Percentiles rank a stretch among this genome's conserved stretches.
These are phyloP conservation scores for Populus hybrid DNA, from an alignment of 441 rosid species.

Conservation along the genomic window DNA sequence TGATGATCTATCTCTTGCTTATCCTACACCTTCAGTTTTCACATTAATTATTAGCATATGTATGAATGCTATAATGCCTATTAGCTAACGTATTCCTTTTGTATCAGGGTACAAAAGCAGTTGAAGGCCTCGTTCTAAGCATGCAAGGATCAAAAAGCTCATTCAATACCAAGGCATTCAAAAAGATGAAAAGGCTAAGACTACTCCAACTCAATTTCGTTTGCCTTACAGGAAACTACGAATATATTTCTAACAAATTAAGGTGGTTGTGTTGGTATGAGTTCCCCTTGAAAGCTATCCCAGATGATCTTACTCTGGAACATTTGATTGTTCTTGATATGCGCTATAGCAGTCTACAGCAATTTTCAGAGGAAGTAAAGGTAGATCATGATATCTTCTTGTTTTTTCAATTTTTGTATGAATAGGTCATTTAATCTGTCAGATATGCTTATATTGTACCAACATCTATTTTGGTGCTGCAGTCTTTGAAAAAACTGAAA, in stretches of 20 bases:
- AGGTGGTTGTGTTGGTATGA: constrained; percentile 6
- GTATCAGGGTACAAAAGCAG: constrained; percentile 5
- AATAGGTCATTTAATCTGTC: neutral
- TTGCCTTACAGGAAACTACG: constrained; percentile 7
- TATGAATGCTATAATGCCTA: neutral
- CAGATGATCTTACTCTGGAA: constrained; percentile 5
- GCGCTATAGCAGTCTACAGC: constrained; percentile 2
- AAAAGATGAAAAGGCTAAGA: constrained; percentile 14
- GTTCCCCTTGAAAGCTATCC: constrained; percentile 5
- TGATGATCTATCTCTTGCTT: neutral
- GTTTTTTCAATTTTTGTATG: neutral
- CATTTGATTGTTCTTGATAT: constrained; percentile 12
- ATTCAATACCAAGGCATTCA: constrained; percentile 4
- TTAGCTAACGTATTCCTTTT: neutral
- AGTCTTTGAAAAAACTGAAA: constrained; percentile 14
- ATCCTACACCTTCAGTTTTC: neutral
- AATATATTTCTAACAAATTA: constrained; percentile 5
- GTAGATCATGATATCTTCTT: neutral
- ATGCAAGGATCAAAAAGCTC: neutral
- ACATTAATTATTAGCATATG: neutral
- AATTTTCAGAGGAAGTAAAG: constrained; percentile 11
- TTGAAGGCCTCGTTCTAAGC: constrained; percentile 10
- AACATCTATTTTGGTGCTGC: constrained; percentile 16
- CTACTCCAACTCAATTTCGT: constrained; percentile 13
- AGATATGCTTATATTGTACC: neutral